These are phyloP conservation scores for Nitzschia sp. DNA, from an alignment of 108 stramenopile genomes.

Conservation along the genomic window DNA sequence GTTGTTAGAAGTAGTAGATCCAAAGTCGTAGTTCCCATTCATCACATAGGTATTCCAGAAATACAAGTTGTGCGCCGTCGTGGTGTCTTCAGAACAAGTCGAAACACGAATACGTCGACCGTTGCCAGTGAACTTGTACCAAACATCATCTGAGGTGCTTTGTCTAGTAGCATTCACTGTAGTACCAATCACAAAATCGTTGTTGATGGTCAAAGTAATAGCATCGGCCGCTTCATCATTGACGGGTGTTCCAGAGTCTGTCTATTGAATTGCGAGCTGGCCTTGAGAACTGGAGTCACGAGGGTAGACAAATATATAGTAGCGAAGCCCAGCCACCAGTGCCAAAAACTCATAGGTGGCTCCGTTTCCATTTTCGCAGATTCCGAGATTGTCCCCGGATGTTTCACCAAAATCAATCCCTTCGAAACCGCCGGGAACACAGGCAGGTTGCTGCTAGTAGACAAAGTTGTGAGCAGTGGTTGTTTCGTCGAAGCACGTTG, in stretches of 20 bases:
- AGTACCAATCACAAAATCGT: background rate
- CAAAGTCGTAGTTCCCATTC: background rate
- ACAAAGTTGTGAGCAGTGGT: background rate
- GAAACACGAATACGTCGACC: background rate
- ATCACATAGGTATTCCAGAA: background rate
- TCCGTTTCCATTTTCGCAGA: background rate
- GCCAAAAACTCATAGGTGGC: background rate
- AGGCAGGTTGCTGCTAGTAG: background rate
- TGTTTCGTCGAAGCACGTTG: background rate
- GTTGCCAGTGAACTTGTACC: background rate
- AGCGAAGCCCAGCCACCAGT: background rate
- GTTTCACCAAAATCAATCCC: background rate
- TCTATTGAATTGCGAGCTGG: background rate
- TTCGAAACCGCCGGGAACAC: background rate
- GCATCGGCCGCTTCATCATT: background rate
- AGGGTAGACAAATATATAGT: background rate
- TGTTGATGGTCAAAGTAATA: background rate
- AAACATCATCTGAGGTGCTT: background rate
- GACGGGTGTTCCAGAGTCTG: background rate
- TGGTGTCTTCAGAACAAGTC: background rate
- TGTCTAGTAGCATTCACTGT: background rate
- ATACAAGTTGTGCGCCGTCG: background rate
- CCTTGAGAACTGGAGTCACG: background rate
- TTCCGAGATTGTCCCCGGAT: background rate
- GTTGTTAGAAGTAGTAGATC: background rate